Evolutionary conservation across 2,329 filamentous ascomycete genomes (phyloP).

Genomic region (Paracamarosporium sp.): DNA sequence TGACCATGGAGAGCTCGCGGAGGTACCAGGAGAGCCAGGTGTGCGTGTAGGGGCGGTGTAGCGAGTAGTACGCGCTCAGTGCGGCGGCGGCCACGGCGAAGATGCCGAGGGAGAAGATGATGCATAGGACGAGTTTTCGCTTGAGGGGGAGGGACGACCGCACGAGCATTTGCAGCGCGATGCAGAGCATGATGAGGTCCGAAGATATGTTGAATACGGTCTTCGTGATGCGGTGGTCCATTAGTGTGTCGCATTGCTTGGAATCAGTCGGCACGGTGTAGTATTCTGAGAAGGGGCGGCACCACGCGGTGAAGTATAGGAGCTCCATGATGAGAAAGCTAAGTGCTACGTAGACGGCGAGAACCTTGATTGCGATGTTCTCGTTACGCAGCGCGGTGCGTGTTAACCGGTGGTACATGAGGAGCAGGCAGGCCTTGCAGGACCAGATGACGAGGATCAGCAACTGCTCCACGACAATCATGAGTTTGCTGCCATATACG

Average conservation of each 20-base stretch:
- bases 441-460: slow-evolving; percentile 60
- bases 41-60: slow-evolving; percentile 29
- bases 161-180: slow-evolving; percentile 55
- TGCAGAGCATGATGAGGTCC: slow-evolving; percentile 53
- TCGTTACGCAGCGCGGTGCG: slow-evolving; percentile 34
- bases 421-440: slow-evolving; percentile 61
- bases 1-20: slow-evolving; percentile 36
- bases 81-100: slow-evolving; percentile 58
- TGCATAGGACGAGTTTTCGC: slow-evolving; percentile 62
- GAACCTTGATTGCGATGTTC: slow-evolving; percentile 50
- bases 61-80: slow-evolving; percentile 55
- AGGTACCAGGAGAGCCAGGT: slow-evolving; percentile 43
- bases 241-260: slow-evolving; percentile 42
- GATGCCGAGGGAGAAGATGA: slow-evolving; percentile 63
- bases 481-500: slow-evolving; percentile 53
- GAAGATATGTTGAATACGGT: slow-evolving; percentile 54
- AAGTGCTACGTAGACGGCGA: slow-evolving; percentile 54
- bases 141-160: slow-evolving; percentile 49
- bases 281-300: slow-evolving; percentile 59
- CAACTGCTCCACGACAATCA: slow-evolving; percentile 61
- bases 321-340: slow-evolving; percentile 59
- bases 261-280: slow-evolving; percentile 56
- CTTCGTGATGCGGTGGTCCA: slow-evolving; percentile 48
- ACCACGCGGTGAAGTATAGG: slow-evolving; percentile 61
- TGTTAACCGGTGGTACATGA: slow-evolving; percentile 61